Evolutionary conservation across 75 land plant genomes (phyloP).

Genomic region (Pinus taeda): DNA sequence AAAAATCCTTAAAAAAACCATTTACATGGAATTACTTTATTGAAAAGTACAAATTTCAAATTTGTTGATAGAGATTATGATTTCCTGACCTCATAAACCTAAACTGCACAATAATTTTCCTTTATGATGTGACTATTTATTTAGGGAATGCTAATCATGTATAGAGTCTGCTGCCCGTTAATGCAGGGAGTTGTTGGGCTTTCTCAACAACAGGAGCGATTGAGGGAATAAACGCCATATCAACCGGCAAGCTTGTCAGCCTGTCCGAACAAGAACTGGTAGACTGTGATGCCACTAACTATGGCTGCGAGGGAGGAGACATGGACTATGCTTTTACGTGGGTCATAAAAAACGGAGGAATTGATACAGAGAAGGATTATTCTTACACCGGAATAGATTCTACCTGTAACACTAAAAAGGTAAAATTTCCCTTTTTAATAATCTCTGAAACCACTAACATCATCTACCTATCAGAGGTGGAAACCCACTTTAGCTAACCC

Average conservation of each 20-base stretch:
- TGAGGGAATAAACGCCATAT: slow-evolving; percentile 37
- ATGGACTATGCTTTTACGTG: slow-evolving; percentile 45
- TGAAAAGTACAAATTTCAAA: no score
- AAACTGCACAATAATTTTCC: background rate
- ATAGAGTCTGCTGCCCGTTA: background rate
- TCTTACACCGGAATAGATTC: slow-evolving; percentile 44
- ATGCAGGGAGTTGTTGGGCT: slow-evolving; percentile 51
- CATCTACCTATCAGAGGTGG: no score
- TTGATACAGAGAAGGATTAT: slow-evolving; percentile 53
- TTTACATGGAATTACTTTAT: no score
- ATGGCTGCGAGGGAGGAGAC: slow-evolving; percentile 56
- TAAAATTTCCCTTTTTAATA: background rate
- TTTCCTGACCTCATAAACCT: background rate
- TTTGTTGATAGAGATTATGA: background rate
- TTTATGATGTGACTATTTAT: background rate
- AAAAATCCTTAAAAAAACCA: no score
- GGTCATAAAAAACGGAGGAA: slow-evolving; percentile 38
- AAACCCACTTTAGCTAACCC: no score
- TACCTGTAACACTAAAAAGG: slow-evolving; percentile 3
- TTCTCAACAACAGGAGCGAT: slow-evolving; percentile 36
- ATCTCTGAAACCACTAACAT: no score
- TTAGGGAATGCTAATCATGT: background rate
- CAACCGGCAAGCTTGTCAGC: slow-evolving; percentile 17
- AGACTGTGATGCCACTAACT: slow-evolving; percentile 31
- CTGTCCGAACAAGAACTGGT: slow-evolving; percentile 49